phyloP scores from a whole-genome alignment of 768 basidiomycete genomes.

The Panaeolus cyanescens region DNA sequence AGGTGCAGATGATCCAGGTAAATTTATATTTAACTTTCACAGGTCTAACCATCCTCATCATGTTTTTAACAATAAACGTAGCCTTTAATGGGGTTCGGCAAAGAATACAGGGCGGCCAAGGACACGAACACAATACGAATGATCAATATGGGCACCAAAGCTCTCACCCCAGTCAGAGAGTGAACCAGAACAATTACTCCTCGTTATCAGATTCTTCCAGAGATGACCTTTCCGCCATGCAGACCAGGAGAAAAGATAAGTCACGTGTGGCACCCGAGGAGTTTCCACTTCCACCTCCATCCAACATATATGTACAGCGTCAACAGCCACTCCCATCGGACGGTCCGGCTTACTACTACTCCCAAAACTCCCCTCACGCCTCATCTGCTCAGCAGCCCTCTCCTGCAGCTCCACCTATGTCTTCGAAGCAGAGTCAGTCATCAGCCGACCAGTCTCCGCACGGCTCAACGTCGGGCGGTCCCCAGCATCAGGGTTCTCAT shows the following conservation, averaged over 20 bases:
- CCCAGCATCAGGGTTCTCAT: slow-evolving; percentile 13
- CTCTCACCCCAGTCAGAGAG: slow-evolving; percentile 9
- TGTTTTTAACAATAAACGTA: slow-evolving; percentile 22
- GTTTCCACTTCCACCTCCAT: slow-evolving; percentile 51
- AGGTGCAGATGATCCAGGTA: slow-evolving; percentile 19
- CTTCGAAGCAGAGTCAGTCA: slow-evolving; percentile 25
- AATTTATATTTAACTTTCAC: slow-evolving; percentile 12
- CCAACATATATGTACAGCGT: slow-evolving; percentile 24
- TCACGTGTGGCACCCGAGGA: slow-evolving; percentile 49
- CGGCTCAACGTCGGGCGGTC: slow-evolving; percentile 9
- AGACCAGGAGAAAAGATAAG: slow-evolving; percentile 27
- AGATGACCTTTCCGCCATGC: slow-evolving; percentile 18
- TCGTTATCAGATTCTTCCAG: slow-evolving; percentile 15
- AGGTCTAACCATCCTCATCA: slow-evolving; percentile 4
- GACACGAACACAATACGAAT: slow-evolving; percentile 19
- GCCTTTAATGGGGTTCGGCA: slow-evolving; percentile 18
- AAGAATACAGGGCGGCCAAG: slow-evolving; percentile 10
- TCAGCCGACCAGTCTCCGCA: slow-evolving; percentile 17
- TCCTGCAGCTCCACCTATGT: slow-evolving; percentile 13
- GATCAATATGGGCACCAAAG: slow-evolving; percentile 15
- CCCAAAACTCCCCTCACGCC: slow-evolving; percentile 9
- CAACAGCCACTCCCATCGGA: slow-evolving; percentile 25
- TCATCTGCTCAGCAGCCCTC: slow-evolving; percentile 10
- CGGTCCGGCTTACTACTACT: slow-evolving; percentile 14
- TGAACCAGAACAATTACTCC: slow-evolving; percentile 22